Evolutionary conservation across 2,329 filamentous ascomycete genomes (phyloP).

Genomic region (Fusarium protoensiforme): DNA sequence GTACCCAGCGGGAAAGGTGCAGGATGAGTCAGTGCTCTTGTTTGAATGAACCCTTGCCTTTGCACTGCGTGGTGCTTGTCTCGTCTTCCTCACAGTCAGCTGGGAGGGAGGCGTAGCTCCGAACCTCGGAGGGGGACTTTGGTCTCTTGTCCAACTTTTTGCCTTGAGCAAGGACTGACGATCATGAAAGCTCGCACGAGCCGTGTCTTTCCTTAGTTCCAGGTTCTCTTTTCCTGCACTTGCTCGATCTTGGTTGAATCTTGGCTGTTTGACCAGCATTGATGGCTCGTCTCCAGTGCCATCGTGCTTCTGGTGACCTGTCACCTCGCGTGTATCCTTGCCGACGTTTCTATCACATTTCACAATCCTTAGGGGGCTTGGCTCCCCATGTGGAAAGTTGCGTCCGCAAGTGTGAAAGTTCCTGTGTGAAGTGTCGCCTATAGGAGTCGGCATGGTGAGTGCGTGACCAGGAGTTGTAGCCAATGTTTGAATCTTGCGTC

Average conservation of each 20-base stretch:
- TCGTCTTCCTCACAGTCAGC: constrained; percentile 34
- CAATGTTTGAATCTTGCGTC: not conserved
- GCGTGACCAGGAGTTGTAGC: not conserved
- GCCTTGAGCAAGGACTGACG: constrained; percentile 2
- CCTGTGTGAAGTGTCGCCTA: constrained; percentile 40
- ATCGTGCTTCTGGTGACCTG: constrained; percentile 41
- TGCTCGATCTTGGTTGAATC: constrained; percentile 9
- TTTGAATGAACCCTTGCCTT: not conserved
- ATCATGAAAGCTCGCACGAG: not conserved
- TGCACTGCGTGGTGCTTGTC: constrained; percentile 4
- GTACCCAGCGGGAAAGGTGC: constrained; percentile 21
- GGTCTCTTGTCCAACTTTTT: constrained; percentile 18
- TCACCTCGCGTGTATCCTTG: constrained; percentile 25
- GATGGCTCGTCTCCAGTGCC: constrained; percentile 43
- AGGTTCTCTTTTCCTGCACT: constrained; percentile 34
- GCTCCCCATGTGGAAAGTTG: constrained; percentile 42
- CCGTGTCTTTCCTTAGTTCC: not conserved
- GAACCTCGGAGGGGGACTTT: constrained; percentile 15
- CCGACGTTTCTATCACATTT: constrained; percentile 48
- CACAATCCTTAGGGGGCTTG: constrained; percentile 62
- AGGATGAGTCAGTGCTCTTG: not conserved
- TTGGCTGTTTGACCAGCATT: constrained; percentile 51
- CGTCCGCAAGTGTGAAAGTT: constrained; percentile 45
- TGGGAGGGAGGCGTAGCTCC: constrained; percentile 9
- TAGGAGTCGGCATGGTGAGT: constrained; percentile 49